phyloP scores from a whole-genome alignment of 2,329 filamentous ascomycete genomes.

The Xylaria sp. region DNA sequence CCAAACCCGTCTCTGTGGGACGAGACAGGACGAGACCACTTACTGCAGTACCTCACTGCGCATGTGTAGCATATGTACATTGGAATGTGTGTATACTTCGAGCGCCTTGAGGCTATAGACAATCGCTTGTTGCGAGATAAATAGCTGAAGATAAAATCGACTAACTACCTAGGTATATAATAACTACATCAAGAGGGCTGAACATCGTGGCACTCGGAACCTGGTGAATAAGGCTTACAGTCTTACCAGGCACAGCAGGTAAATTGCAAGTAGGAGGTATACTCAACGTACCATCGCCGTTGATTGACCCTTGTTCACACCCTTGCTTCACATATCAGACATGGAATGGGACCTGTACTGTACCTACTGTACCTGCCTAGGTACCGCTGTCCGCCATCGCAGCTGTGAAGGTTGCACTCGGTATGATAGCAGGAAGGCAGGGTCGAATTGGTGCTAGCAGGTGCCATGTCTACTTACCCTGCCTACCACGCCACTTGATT shows the following conservation, averaged over 20 bases:
- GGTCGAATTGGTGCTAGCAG: slow-evolving; percentile 9
- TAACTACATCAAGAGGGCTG: background rate
- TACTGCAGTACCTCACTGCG: background rate
- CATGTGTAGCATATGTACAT: background rate
- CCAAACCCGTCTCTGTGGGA: slow-evolving; percentile 24
- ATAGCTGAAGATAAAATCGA: background rate
- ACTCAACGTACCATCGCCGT: too few relatives aligned
- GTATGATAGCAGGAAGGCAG: background rate
- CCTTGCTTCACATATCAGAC: slow-evolving; percentile 18
- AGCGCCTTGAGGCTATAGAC: too few relatives aligned
- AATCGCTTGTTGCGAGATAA: background rate
- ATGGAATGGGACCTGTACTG: slow-evolving; percentile 11
- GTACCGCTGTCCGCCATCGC: slow-evolving; percentile 28
- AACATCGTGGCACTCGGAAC: background rate
- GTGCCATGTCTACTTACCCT: too few relatives aligned
- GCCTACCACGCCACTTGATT: background rate
- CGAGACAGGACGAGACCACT: slow-evolving; percentile 7
- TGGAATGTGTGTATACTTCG: too few relatives aligned
- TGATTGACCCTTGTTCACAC: slow-evolving; percentile 1
- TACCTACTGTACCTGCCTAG: background rate
- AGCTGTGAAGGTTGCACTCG: background rate
- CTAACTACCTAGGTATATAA: background rate
- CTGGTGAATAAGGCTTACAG: background rate
- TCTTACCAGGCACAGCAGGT: too few relatives aligned
- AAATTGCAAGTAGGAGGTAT: too few relatives aligned